Conservation (phyloP, 163 green algal genomes). For the Chlorella variabilis region DNA sequence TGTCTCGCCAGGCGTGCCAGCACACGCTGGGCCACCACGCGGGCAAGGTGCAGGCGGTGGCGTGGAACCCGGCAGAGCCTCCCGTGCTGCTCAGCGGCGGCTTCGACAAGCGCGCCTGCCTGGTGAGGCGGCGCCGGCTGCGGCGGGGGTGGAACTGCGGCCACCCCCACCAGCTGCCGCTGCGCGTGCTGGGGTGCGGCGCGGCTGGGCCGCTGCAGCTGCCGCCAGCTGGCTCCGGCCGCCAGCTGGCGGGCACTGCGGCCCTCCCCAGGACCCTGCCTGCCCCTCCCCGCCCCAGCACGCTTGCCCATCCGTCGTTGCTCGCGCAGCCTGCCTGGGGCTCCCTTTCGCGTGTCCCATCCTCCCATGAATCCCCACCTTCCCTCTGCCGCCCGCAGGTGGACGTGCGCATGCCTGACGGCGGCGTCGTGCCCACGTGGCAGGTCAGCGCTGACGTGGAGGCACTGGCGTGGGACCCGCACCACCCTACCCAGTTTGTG, state of each 20-base stretch:
- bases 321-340: no score
- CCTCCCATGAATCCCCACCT: no score
- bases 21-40: slow-evolving; percentile 91
- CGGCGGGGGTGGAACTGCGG: background rate
- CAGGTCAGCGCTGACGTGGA: slow-evolving; percentile 89
- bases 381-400: no score
- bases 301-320: no score
- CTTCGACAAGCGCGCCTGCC: slow-evolving; percentile 83
- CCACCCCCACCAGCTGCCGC: no score
- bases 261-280: no score
- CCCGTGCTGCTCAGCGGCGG: slow-evolving; percentile 89
- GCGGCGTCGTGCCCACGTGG: slow-evolving; percentile 61
- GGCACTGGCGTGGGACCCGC: slow-evolving; percentile 84
- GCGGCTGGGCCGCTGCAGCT: no score
- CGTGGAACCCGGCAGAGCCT: slow-evolving; percentile 91
- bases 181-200: no score
- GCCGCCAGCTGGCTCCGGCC: no score
- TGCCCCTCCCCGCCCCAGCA: no score
- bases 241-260: no score
- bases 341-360: no score
- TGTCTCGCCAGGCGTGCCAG: slow-evolving; percentile 68
- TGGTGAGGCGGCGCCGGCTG: slow-evolving; percentile 62
- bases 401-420: slow-evolving; percentile 75
- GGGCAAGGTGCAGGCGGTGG: slow-evolving; percentile 94
- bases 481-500: slow-evolving; percentile 84